phyloP scores from a whole-genome alignment of 805 yeast genomes.

The Teunomyces kruisii region DNA sequence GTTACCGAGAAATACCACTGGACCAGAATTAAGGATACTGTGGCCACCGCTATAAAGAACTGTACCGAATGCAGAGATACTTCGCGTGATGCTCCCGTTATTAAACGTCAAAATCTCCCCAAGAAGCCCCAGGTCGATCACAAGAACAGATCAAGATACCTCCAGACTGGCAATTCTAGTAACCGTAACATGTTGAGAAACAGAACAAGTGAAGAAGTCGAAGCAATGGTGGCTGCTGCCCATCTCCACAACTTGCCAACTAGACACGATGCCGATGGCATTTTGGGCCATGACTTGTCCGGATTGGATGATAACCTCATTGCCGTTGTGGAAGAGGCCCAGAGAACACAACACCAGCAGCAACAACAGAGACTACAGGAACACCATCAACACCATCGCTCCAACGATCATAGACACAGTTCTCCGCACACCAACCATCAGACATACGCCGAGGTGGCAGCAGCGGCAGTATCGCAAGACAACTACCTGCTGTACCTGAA shows the following conservation, averaged over 20 bases:
- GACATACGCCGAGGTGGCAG: slow-evolving; percentile 35
- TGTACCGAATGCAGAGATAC: slow-evolving; percentile 73
- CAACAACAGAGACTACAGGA: slow-evolving; percentile 11
- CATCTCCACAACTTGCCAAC: slow-evolving; percentile 24
- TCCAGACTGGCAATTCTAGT: slow-evolving; percentile 7
- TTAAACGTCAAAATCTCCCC: slow-evolving; percentile 12
- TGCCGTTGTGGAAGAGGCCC: slow-evolving; percentile 63
- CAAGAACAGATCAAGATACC: slow-evolving; percentile 3
- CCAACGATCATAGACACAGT: not conserved
- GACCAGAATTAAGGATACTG: slow-evolving; percentile 88
- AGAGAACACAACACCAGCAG: slow-evolving; percentile 32
- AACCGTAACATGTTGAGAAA: slow-evolving; percentile 19
- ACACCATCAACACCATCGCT: slow-evolving; percentile 7
- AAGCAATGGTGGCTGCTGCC: slow-evolving; percentile 33
- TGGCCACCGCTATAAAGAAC: slow-evolving; percentile 69
- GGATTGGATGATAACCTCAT: slow-evolving; percentile 47
- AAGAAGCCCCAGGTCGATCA: slow-evolving; percentile 15
- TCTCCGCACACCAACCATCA: slow-evolving; percentile 11
- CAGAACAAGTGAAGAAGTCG: slow-evolving; percentile 26
- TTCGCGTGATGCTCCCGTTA: slow-evolving; percentile 19
- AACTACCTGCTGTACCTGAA: slow-evolving; percentile 17
- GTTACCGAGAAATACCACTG: slow-evolving; percentile 85
- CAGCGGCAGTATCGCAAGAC: slow-evolving; percentile 27
- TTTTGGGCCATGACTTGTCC: slow-evolving; percentile 42
- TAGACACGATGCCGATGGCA: slow-evolving; percentile 28